A percentile compares a stretch with the other conserved stretches of the same genome.
phyloP scores from a whole-genome alignment of 2,329 filamentous ascomycete genomes.

The Aureobasidium leucospermi region DNA sequence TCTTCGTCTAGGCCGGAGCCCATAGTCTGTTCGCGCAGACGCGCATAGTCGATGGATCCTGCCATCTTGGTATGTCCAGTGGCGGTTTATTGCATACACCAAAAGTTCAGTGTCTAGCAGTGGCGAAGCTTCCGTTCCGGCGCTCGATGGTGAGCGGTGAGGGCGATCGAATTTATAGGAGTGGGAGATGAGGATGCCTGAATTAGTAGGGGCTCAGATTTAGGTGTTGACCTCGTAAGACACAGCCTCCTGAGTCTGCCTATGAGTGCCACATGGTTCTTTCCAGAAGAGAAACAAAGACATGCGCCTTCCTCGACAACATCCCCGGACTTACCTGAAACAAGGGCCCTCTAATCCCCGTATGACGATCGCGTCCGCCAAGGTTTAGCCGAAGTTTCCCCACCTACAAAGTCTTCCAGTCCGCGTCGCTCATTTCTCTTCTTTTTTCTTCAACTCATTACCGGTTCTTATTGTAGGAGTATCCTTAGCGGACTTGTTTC shows the following conservation, averaged over 20 bases:
- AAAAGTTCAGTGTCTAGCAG: neutral
- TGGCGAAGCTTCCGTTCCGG: neutral
- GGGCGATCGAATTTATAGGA: neutral
- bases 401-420: neutral
- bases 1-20: slow-evolving; percentile 84
- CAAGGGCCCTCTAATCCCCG: neutral
- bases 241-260: neutral
- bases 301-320: neutral
- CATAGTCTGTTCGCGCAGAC: slow-evolving; percentile 80
- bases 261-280: neutral
- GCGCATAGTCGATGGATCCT: slow-evolving; percentile 47
- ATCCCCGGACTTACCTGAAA: slow-evolving; percentile 2
- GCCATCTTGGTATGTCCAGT: slow-evolving; percentile 14
- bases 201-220: neutral
- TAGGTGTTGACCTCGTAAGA: neutral
- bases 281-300: slow-evolving; percentile 1
- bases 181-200: neutral
- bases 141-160: neutral
- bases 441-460: slow-evolving; percentile 14
- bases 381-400: neutral
- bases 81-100: neutral
- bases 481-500: neutral
- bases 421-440: neutral
- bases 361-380: neutral
- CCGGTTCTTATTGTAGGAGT: slow-evolving; percentile 14